These are phyloP conservation scores for Ormosia semicastrata DNA, from an alignment of 306 rosid genomes.

Conservation along the genomic window DNA sequence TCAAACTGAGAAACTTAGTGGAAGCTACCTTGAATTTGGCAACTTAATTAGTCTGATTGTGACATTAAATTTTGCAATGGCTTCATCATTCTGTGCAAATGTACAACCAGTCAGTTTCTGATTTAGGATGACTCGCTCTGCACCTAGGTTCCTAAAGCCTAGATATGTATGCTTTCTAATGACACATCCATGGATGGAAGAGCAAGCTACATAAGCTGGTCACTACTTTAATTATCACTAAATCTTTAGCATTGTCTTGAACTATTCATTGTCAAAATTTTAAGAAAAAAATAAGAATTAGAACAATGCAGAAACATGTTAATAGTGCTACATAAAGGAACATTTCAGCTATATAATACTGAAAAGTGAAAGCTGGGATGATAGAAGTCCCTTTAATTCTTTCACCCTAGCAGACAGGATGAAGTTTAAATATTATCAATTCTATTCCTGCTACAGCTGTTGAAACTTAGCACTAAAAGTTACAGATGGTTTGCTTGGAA, in stretches of 20 bases:
- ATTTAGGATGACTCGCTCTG: not conserved
- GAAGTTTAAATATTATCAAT: not conserved
- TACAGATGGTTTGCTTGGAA: not conserved
- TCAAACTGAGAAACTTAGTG: not conserved
- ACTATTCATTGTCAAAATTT: not conserved
- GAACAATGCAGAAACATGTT: not conserved
- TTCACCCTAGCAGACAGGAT: not conserved
- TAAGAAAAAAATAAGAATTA: not conserved
- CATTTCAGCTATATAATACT: not conserved
- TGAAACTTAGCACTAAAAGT: not conserved
- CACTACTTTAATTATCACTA: not conserved
- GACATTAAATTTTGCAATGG: not conserved
- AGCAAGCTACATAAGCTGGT: not conserved
- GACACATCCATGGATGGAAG: not conserved
- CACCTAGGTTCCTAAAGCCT: not conserved
- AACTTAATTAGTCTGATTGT: not conserved
- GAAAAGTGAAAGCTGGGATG: not conserved
- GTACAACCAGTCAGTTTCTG: not conserved
- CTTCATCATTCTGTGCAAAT: conserved; percentile 6
- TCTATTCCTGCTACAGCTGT: not conserved
- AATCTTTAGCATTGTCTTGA: not conserved
- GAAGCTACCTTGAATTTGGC: not conserved
- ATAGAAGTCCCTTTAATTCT: not conserved
- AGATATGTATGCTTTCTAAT: not conserved
- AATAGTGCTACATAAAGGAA: not conserved